These are phyloP conservation scores for Phytophthora idaei DNA, from an alignment of 352 stramenopile genomes.

Conservation along the genomic window DNA sequence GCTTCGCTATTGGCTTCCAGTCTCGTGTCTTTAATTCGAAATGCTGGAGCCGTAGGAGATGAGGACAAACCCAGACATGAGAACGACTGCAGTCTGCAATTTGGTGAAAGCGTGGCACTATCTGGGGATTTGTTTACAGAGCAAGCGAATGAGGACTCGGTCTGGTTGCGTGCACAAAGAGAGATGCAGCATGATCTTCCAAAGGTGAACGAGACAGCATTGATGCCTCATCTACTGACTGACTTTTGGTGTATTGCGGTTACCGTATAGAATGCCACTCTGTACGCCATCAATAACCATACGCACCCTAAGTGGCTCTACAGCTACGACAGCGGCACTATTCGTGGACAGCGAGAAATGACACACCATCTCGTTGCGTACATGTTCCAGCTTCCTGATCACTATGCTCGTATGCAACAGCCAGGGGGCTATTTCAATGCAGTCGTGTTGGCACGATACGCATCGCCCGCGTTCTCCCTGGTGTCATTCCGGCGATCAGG, in stretches of 20 bases:
- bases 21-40: neutral
- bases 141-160: neutral
- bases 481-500: constrained; percentile 14
- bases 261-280: constrained; percentile 27
- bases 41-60: neutral
- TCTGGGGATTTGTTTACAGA: neutral
- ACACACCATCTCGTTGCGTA: constrained; percentile 38
- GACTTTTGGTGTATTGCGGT: neutral
- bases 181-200: neutral
- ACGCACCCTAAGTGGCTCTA: constrained; percentile 39
- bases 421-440: neutral
- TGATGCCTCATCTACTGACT: neutral
- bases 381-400: constrained; percentile 14
- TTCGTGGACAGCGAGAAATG: constrained; percentile 38
- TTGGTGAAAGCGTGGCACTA: neutral
- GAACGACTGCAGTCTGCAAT: neutral
- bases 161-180: neutral
- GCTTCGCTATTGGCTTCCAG: neutral
- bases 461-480: constrained; percentile 18
- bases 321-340: constrained; percentile 39
- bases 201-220: neutral
- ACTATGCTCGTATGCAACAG: neutral
- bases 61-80: neutral
- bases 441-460: constrained; percentile 7
- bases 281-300: constrained; percentile 41